Conservation (phyloP, 345 rosid species). For the Lagerstroemia speciosa region DNA sequence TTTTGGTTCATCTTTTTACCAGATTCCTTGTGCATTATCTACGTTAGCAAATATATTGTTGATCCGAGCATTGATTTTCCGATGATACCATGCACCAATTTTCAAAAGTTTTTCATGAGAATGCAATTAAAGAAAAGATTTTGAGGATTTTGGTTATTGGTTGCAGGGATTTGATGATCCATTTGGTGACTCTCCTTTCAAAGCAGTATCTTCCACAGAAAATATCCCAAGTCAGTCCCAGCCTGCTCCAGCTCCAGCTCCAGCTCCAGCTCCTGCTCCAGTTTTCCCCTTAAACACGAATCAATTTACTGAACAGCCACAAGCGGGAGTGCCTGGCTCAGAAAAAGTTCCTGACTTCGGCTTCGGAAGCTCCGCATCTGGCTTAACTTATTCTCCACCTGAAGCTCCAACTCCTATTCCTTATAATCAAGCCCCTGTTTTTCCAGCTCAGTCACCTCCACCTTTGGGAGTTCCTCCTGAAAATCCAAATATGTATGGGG, state of each 20-base stretch:
- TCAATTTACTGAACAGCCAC: conserved; percentile 18
- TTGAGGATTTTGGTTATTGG: conserved; percentile 1
- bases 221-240: conserved; percentile 14
- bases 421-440: background rate
- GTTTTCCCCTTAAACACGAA: conserved; percentile 26
- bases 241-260: conserved; percentile 29
- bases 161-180: conserved; percentile 82
- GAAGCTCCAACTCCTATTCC: background rate
- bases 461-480: background rate
- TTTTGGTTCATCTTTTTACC: background rate
- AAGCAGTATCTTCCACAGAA: conserved; percentile 46
- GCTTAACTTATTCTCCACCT: background rate
- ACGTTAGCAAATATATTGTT: background rate
- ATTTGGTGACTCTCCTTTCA: conserved; percentile 90
- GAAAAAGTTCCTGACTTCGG: background rate
- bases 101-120: background rate
- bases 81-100: background rate
- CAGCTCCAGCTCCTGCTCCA: conserved; percentile 30
- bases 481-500: conserved; percentile 4
- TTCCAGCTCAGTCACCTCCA: background rate
- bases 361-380: background rate
- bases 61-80: background rate
- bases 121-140: background rate
- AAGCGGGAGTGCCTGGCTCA: conserved; percentile 16
- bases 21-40: background rate